Evolutionary conservation across 2,329 filamentous ascomycete species (phyloP).

Genomic region (Rutstroemia sp.): DNA sequence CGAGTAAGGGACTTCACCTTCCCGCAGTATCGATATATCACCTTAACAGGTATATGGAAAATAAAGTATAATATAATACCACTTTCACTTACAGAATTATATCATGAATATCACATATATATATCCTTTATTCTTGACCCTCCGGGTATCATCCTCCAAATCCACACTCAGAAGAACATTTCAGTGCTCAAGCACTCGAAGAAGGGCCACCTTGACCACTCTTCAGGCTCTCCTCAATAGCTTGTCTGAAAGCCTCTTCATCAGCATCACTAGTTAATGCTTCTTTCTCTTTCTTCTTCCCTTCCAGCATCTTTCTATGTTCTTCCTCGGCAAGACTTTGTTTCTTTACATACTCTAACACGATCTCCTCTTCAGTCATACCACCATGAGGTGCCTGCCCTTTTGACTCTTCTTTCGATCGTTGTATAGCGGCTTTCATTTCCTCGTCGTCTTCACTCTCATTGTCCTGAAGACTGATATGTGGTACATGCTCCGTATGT

Average conservation of each 20-base stretch:
- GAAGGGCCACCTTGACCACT: constrained; percentile 14
- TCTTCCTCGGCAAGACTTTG: constrained; percentile 67
- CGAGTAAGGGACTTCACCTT: too few relatives aligned
- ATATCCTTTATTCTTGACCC: not conserved
- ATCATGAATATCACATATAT: too few relatives aligned
- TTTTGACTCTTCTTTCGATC: constrained; percentile 22
- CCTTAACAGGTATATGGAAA: too few relatives aligned
- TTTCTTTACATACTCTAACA: constrained; percentile 70
- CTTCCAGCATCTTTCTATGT: constrained; percentile 23
- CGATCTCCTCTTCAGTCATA: constrained; percentile 59
- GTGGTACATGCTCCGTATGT: not conserved
- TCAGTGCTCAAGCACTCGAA: not conserved
- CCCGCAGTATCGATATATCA: too few relatives aligned
- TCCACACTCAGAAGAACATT: too few relatives aligned
- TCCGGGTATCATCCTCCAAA: not conserved
- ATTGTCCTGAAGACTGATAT: constrained; percentile 3
- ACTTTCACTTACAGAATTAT: too few relatives aligned
- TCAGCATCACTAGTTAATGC: constrained; percentile 32
- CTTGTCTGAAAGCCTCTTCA: constrained; percentile 48
- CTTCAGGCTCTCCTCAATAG: constrained; percentile 49
- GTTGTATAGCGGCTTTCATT: constrained; percentile 19
- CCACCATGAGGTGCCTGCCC: constrained; percentile 9
- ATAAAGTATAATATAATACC: too few relatives aligned
- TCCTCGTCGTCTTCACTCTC: constrained; percentile 22
- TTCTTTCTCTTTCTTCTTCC: constrained; percentile 4